Conservation (phyloP, 805 yeast species). For the Nakazawaea ishiwadae region DNA sequence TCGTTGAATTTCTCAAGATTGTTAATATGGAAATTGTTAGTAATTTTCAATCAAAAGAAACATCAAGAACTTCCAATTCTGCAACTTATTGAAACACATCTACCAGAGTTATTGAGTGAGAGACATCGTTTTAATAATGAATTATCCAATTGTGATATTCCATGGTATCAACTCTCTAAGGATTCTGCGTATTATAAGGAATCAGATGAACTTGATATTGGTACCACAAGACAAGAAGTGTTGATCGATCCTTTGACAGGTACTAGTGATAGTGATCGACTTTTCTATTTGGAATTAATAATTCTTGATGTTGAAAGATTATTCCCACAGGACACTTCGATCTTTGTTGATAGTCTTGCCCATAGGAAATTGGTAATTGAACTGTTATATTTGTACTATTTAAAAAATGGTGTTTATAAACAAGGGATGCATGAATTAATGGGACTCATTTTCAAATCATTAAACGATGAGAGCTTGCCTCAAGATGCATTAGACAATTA, state of each 20-base stretch:
- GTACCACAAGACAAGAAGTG: slow-evolving; percentile 3
- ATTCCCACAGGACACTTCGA: slow-evolving; percentile 36
- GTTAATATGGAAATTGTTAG: slow-evolving; percentile 20
- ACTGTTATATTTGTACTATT: slow-evolving; percentile 44
- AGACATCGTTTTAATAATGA: slow-evolving; percentile 15
- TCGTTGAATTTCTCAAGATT: slow-evolving; percentile 19
- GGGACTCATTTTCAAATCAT: slow-evolving; percentile 40
- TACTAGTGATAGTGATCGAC: slow-evolving; percentile 23
- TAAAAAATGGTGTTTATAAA: slow-evolving; percentile 40
- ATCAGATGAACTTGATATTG: slow-evolving; percentile 20
- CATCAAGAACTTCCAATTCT: slow-evolving; percentile 3
- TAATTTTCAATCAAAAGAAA: slow-evolving; percentile 14
- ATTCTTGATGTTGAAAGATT: slow-evolving; percentile 49
- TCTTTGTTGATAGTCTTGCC: slow-evolving; percentile 23
- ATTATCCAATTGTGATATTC: slow-evolving; percentile 23
- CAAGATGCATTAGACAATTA: slow-evolving; percentile 10
- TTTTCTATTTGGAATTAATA: slow-evolving; percentile 35
- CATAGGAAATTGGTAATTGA: slow-evolving; percentile 31
- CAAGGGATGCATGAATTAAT: slow-evolving; percentile 54
- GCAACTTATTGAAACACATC: neutral
- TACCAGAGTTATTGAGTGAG: slow-evolving; percentile 17
- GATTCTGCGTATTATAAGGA: slow-evolving; percentile 20
- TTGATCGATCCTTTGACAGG: slow-evolving; percentile 9
- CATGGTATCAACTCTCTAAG: slow-evolving; percentile 27
- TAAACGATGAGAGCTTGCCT: slow-evolving; percentile 17